Evolutionary conservation across 2,329 filamentous ascomycete species (phyloP).

Genomic region (Trichoderma aggressivum): DNA sequence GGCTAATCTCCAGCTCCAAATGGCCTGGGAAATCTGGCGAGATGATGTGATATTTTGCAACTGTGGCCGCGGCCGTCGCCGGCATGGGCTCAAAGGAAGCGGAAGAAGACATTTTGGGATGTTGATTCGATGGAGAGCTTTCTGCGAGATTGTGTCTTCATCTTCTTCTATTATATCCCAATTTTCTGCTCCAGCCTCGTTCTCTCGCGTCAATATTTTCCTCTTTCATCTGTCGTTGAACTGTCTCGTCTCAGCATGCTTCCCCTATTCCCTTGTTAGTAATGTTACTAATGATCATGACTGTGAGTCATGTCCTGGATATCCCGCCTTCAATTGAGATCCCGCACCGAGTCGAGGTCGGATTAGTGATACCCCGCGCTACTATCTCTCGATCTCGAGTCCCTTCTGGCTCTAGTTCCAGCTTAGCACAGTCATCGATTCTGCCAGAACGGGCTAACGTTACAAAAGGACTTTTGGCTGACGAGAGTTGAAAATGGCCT

Average conservation of each 20-base stretch:
- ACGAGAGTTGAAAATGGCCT: not conserved
- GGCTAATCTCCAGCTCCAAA: slow-evolving; percentile 23
- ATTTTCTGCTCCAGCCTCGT: not conserved
- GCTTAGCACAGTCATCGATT: not conserved
- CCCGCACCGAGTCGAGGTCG: not conserved
- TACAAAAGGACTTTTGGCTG: not conserved
- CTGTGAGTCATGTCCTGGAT: slow-evolving; percentile 8
- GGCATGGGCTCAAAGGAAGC: slow-evolving; percentile 15
- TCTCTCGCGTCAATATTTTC: not conserved
- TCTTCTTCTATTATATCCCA: not conserved
- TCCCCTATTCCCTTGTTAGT: not conserved
- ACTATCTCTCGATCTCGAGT: not conserved
- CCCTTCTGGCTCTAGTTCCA: not conserved
- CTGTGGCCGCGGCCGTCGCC: slow-evolving; percentile 15
- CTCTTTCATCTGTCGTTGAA: not conserved
- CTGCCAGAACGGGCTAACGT: not conserved
- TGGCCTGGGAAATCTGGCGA: not conserved
- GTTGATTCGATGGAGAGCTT: not conserved
- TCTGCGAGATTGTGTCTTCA: not conserved
- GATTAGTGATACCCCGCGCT: not conserved
- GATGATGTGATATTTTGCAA: slow-evolving; percentile 16
- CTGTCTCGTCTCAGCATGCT: not conserved
- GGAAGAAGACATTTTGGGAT: slow-evolving; percentile 13
- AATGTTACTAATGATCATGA: not conserved
- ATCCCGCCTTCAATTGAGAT: not conserved